A percentile compares a stretch with the other conserved stretches of the same genome.
Conservation (phyloP, 305 asterid genomes). For the Solanum chacoense region DNA sequence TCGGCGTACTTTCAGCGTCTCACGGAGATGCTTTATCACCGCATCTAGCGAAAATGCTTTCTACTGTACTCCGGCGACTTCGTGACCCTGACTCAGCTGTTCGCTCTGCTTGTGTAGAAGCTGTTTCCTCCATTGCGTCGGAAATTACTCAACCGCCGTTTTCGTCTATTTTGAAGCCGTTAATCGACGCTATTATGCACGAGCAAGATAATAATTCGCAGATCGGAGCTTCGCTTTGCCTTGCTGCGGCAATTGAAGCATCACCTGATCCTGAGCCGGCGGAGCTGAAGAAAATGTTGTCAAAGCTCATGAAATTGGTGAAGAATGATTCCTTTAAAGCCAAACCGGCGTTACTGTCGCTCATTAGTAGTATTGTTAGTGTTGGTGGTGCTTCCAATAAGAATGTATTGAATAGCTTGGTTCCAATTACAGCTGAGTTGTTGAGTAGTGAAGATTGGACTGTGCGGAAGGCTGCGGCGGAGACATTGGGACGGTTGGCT, state of each 20-base stretch:
- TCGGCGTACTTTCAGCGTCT: conserved; percentile 47
- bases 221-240: conserved; percentile 73
- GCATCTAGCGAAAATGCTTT: conserved; percentile 46
- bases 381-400: conserved; percentile 40
- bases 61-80: conserved; percentile 70
- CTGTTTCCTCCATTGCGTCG: conserved; percentile 46
- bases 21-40: conserved; percentile 78
- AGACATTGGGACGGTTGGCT: conserved; percentile 43
- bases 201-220: conserved; percentile 73
- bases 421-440: conserved; percentile 40
- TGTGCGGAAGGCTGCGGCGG: conserved; percentile 78
- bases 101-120: conserved; percentile 67
- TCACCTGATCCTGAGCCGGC: conserved; percentile 48
- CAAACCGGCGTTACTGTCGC: conserved; percentile 43
- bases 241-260: conserved; percentile 73
- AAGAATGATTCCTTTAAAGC: conserved; percentile 60
- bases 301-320: conserved; percentile 47
- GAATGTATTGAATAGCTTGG: conserved; percentile 25
- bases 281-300: conserved; percentile 53
- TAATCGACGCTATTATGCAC: conserved; percentile 46
- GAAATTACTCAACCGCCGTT: conserved; percentile 57
- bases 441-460: conserved; percentile 73
- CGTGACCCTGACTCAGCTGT: conserved; percentile 78
- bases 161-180: conserved; percentile 43
- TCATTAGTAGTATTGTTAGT: conserved; percentile 41